Evolutionary conservation across 257 asterid species (phyloP), one percentile per base, ranked within the genome.

Genomic region (Anisodus acutangulus): DNA sequence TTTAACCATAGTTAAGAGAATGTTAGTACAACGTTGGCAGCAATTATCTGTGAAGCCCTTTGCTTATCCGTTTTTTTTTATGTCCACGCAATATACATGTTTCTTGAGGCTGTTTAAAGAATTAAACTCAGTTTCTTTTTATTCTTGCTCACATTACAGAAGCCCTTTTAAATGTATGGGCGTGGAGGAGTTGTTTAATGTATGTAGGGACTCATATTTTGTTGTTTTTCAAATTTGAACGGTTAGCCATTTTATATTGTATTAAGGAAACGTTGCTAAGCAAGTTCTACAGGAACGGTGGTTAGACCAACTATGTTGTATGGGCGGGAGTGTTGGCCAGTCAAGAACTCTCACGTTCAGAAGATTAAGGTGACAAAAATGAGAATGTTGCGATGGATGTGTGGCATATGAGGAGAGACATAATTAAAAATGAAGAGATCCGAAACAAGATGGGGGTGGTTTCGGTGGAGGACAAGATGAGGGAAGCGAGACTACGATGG

Each of bases 11-110:
- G 45, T 76, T 22, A 8, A 22, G 4, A 51, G 4, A 22, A 76
- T 26, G 22, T 76, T 49, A 76, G 63, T 49, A 22, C 81, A 51
- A 49, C 49, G 10, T 47, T 45, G 31, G 55, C 79, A 71, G 79
- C 5, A 71, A 45, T 43, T 71, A 2, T 45, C 8, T 70, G 13
- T 17, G 37, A 70, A 70, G 54, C 35, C 9, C 55, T 17, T 70
- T n/a, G 17, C 39, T 45, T 9, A 45, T 71, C 3, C 37, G 60
- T 55, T 55, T 55, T 11, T 12, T 8, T 12, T 69, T 17, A 70
- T 70, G 37, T 43, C 57, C 79, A 43, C 79, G 19, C 35, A 17
- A 17, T 49, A 70, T 70, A 43, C 57, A 70, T 43, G 57, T 39
- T 69, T 69, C 54, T 69, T 8, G 54, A 39, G 78, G 54, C 54